A percentile compares a stretch with the other conserved stretches of the same genome.
These are phyloP conservation scores for Metarhizium brunneum DNA, from an alignment of 2,329 filamentous ascomycete species.

Conservation along the genomic window DNA sequence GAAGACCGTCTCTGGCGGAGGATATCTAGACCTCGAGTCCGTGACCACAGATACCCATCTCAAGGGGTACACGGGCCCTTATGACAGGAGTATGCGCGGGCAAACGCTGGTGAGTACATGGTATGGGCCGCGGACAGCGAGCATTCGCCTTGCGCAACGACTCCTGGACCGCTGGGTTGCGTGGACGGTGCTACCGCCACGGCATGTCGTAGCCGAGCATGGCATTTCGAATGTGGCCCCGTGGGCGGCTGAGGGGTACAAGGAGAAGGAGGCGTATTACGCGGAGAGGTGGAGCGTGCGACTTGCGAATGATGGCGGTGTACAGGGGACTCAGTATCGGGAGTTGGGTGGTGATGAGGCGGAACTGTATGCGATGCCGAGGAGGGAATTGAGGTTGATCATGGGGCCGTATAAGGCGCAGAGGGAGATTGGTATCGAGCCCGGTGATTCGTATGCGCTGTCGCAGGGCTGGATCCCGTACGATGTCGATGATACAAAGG, in stretches of 20 bases:
- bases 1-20: constrained; percentile 1
- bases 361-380: constrained; percentile 17
- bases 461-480: constrained; percentile 21
- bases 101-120: constrained; percentile 27
- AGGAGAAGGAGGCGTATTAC: constrained; percentile 23
- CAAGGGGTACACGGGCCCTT: constrained; percentile 26
- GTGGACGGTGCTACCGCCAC: constrained; percentile 31
- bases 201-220: constrained; percentile 16
- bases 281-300: constrained; percentile 19
- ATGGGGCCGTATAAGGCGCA: constrained; percentile 22
- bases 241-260: constrained; percentile 30
- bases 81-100: constrained; percentile 23
- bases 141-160: constrained; percentile 25
- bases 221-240: constrained; percentile 24
- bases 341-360: constrained; percentile 16
- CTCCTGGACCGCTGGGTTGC: constrained; percentile 32
- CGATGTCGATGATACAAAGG: constrained; percentile 13
- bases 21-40: constrained; percentile 23
- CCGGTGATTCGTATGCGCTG: constrained; percentile 16
- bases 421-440: constrained; percentile 19
- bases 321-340: constrained; percentile 7
- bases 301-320: constrained; percentile 12
- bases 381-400: constrained; percentile 21
- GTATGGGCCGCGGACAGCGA: constrained; percentile 30
- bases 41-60: constrained; percentile 22